Conservation (phyloP, 1,139 yeast genomes). For the Suhomyces taliae region DNA sequence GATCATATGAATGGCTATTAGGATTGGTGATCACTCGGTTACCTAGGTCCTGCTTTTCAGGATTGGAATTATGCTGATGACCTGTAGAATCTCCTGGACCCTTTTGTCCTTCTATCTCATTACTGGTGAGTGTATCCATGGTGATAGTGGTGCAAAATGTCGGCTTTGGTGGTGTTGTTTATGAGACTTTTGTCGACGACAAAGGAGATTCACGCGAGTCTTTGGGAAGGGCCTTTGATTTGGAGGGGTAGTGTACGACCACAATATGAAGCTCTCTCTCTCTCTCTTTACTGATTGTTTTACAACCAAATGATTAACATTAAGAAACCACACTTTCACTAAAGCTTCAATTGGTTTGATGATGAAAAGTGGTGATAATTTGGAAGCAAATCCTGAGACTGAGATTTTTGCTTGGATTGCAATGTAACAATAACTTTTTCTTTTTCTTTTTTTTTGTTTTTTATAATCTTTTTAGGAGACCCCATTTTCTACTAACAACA, state of each 20-base stretch:
- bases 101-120: constrained; percentile 4
- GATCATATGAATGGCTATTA: constrained; percentile 2
- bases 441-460: too few relatives aligned
- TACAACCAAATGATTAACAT: too few relatives aligned
- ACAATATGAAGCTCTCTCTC: too few relatives aligned
- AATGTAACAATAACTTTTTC: too few relatives aligned
- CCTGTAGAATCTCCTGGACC: constrained; percentile 1
- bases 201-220: constrained; percentile 3
- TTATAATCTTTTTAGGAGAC: too few relatives aligned
- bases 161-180: constrained; percentile 8
- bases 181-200: constrained; percentile 10
- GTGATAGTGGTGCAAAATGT: constrained; percentile 13
- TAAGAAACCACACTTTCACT: too few relatives aligned
- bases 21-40: background rate
- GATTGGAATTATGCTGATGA: constrained; percentile 7
- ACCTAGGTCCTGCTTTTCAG: constrained; percentile 2
- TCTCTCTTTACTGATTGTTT: too few relatives aligned
- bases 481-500: too few relatives aligned
- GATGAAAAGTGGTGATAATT: too few relatives aligned
- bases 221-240: background rate
- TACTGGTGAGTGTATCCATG: constrained; percentile 7
- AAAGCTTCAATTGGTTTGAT: too few relatives aligned
- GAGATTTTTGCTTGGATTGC: too few relatives aligned
- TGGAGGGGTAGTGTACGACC: background rate
- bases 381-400: too few relatives aligned